These are phyloP conservation scores for Pilatotrama ljubarskyi DNA, from an alignment of 768 basidiomycete species.

Conservation along the genomic window DNA sequence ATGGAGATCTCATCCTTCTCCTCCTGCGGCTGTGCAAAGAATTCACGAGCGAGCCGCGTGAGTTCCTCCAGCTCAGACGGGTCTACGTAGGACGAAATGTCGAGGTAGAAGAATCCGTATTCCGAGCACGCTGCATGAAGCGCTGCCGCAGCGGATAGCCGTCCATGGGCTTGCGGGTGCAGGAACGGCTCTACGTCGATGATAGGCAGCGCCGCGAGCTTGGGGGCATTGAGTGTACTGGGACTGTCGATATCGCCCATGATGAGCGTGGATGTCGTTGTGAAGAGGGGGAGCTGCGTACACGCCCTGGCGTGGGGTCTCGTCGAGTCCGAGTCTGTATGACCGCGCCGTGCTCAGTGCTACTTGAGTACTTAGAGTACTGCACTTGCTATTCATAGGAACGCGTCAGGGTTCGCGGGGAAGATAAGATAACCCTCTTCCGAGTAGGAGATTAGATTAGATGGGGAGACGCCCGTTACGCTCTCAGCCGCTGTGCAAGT, in stretches of 20 bases:
- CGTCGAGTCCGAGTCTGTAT: too few species aligned
- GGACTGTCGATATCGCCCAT: not conserved
- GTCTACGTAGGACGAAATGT: conserved; percentile 61
- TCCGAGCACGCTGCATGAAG: conserved; percentile 74
- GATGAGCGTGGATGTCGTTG: not conserved
- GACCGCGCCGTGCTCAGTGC: too few species aligned
- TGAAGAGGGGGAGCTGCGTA: too few species aligned
- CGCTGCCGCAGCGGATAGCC: conserved; percentile 47
- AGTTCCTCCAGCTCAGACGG: conserved; percentile 65
- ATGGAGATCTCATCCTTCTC: conserved; percentile 68
- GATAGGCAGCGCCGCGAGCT: conserved; percentile 53
- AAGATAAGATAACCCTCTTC: not conserved
- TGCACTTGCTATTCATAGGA: too few species aligned
- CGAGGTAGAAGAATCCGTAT: conserved; percentile 89
- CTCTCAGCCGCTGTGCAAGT: conserved; percentile 5
- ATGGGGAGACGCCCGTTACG: conserved; percentile 9
- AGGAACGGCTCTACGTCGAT: conserved; percentile 74
- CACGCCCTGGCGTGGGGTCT: too few species aligned
- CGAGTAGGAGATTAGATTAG: conserved; percentile 12
- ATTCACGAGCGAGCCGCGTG: conserved; percentile 60
- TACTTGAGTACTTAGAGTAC: too few species aligned
- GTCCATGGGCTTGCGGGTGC: conserved; percentile 37
- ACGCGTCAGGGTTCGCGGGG: not conserved
- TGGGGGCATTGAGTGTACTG: conserved; percentile 1
- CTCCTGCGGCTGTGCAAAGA: conserved; percentile 66